Conservation (phyloP, 768 basidiomycete genomes). For the Panellus pusillus region DNA sequence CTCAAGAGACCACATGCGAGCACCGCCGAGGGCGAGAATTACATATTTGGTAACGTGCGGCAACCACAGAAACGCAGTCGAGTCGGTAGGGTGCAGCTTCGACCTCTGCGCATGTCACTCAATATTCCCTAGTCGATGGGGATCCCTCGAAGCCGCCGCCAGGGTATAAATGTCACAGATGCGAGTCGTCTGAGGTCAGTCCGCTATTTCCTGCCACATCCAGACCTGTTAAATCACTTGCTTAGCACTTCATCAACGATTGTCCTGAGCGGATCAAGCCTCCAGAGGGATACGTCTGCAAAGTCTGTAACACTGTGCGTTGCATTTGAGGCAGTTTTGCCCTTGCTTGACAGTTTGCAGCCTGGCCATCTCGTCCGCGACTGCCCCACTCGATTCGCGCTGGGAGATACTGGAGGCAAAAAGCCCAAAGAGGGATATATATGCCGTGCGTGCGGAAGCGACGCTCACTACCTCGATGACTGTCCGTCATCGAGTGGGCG, state of each 20-base stretch:
- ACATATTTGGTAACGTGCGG: constrained; percentile 65
- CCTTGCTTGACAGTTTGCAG: constrained; percentile 31
- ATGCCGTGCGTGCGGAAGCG: constrained; percentile 89
- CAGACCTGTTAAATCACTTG: too few species aligned
- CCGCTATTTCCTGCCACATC: too few species aligned
- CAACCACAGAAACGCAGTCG: constrained; percentile 59
- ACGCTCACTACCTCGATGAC: constrained; percentile 83
- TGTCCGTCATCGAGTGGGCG: constrained; percentile 71
- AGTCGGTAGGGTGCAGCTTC: constrained; percentile 41
- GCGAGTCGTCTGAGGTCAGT: constrained; percentile 71
- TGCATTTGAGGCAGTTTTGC: constrained; percentile 3
- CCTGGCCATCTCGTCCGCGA: constrained; percentile 86
- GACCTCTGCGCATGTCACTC: constrained; percentile 3
- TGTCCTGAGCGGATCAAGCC: constrained; percentile 78
- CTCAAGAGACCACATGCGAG: constrained; percentile 56
- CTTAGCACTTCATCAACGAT: constrained; percentile 71
- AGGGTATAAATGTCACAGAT: constrained; percentile 77
- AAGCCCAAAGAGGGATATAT: constrained; percentile 86
- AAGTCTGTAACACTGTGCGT: constrained; percentile 71
- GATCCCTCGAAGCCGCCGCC: constrained; percentile 60
- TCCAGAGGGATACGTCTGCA: constrained; percentile 85
- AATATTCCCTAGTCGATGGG: constrained; percentile 28
- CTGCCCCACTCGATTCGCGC: constrained; percentile 77
- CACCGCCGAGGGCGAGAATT: constrained; percentile 55
- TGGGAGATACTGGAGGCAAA: constrained; percentile 79